Conservation (phyloP, 345 rosid genomes). For the Firmiana major region DNA sequence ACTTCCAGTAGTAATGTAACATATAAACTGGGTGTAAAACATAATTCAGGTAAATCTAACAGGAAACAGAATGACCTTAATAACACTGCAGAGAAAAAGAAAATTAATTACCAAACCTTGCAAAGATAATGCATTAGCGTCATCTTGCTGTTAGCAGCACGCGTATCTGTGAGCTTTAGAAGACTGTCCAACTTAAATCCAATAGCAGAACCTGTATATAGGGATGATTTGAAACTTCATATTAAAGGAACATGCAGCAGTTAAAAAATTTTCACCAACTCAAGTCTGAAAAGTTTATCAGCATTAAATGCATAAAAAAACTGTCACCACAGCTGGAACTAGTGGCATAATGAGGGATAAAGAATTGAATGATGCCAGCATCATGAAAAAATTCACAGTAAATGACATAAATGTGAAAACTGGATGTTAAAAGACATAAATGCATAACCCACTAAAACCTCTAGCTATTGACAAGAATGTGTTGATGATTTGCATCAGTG, state of each 20-base stretch:
- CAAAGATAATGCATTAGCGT: constrained; percentile 99
- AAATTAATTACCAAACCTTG: constrained; percentile 50
- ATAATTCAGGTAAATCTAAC: background rate
- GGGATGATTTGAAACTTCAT: constrained; percentile 20
- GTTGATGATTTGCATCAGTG: background rate
- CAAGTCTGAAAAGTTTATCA: constrained; percentile 2
- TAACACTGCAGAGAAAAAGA: background rate
- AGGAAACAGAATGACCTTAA: background rate
- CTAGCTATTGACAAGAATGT: background rate
- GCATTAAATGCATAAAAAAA: background rate
- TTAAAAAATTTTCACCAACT: background rate
- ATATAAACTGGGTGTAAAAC: background rate
- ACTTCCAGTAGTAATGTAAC: constrained; percentile 2
- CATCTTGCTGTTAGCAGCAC: constrained; percentile 91
- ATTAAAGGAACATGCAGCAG: constrained; percentile 8
- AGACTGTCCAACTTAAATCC: constrained; percentile 99
- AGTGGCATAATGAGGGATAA: background rate
- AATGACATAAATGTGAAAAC: background rate
- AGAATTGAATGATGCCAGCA: background rate
- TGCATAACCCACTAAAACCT: constrained; percentile 6
- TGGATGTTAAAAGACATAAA: background rate
- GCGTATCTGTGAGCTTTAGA: constrained; percentile 88
- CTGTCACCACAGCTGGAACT: background rate
- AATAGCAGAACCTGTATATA: constrained; percentile 78
- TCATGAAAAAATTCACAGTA: background rate